Base-by-base conservation (phyloP, 2,329 filamentous ascomycete species). In the Aaosphaeria pasadenensis region DNA sequence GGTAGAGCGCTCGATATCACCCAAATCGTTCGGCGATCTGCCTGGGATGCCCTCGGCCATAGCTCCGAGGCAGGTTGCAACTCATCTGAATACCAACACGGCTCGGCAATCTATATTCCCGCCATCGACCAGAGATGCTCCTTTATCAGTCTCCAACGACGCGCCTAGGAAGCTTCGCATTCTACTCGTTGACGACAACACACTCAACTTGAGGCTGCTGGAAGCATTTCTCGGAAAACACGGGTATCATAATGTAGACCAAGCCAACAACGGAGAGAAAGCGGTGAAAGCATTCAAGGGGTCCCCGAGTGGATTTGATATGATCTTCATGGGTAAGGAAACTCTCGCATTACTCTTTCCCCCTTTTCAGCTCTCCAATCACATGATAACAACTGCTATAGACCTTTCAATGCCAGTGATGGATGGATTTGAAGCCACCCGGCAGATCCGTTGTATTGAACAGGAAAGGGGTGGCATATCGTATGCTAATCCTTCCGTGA, bases 201-300 rank as follows among this genome's bases (percentile, higher is more conserved):
- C 44, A n/a, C 28, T 46, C 33, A 46, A 46, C 36, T 4, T 30
- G 11, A 7, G 31, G n/a, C 33, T 46, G 11, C 36, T 46, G 9
- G 56, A 66, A 24, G 71, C 73, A 66, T 74, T 74, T 50, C 73
- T 71, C 51, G 61, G 63, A 33, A 74, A 70, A 45, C 56, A 71
- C 17, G 55, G 60, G 5, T 57, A 61, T 1, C 71, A 69, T 38
- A 40, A 39, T 7, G 13, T 41, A 7, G 6, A 40, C 17, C 6
- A 39, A 13, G 44, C 33, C 9, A 29, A 40, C n/a, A 46, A 46
- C 29, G 44, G 44, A 7, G 28, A 17, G 13, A 7, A 31, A 31
- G 44, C 44, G 9, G 44, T 46, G 24, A 29, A 46, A 17, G 33
- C 33, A 7, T 44, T 54, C 17, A 44, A 43, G 30, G 42, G 50